These are phyloP conservation scores for Agrocybe chaxingu DNA, from an alignment of 768 basidiomycete genomes.

Conservation along the genomic window DNA sequence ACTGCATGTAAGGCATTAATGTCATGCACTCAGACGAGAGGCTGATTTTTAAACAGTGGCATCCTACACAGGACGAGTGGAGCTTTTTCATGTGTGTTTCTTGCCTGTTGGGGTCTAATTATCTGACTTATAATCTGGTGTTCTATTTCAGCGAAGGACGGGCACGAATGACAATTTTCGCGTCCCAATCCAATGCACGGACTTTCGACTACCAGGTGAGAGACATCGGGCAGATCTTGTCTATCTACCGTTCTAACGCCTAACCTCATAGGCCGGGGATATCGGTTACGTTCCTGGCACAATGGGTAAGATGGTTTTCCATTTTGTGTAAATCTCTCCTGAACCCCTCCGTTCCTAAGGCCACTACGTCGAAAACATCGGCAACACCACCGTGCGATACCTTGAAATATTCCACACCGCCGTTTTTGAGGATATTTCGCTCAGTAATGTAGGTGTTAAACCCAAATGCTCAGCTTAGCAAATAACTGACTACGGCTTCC, in stretches of 20 bases:
- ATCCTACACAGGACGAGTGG: slow-evolving; percentile 71
- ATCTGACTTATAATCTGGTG: slow-evolving; percentile 29
- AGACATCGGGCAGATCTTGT: slow-evolving; percentile 50
- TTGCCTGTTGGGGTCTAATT: not conserved
- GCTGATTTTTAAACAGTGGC: slow-evolving; percentile 44
- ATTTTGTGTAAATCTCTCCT: not conserved
- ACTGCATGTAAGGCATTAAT: slow-evolving; percentile 40
- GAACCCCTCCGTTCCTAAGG: slow-evolving; percentile 26
- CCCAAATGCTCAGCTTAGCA: not conserved
- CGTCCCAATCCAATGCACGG: slow-evolving; percentile 46
- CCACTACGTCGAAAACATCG: slow-evolving; percentile 67
- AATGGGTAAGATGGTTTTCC: slow-evolving; percentile 34
- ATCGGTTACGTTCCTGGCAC: slow-evolving; percentile 62
- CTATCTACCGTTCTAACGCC: slow-evolving; percentile 38
- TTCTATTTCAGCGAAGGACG: slow-evolving; percentile 34
- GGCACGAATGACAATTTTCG: slow-evolving; percentile 58
- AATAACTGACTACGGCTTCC: not conserved
- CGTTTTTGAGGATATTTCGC: slow-evolving; percentile 51
- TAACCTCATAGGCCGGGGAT: slow-evolving; percentile 59
- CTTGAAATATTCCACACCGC: slow-evolving; percentile 61
- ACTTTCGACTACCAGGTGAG: slow-evolving; percentile 57
- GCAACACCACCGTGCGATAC: slow-evolving; percentile 54
- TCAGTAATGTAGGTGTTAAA: slow-evolving; percentile 27
- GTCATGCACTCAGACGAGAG: slow-evolving; percentile 12
- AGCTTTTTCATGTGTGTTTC: slow-evolving; percentile 48